Base-by-base conservation (phyloP, 1,284 basidiomycete species). In the Ustilago trichophora region DNA sequence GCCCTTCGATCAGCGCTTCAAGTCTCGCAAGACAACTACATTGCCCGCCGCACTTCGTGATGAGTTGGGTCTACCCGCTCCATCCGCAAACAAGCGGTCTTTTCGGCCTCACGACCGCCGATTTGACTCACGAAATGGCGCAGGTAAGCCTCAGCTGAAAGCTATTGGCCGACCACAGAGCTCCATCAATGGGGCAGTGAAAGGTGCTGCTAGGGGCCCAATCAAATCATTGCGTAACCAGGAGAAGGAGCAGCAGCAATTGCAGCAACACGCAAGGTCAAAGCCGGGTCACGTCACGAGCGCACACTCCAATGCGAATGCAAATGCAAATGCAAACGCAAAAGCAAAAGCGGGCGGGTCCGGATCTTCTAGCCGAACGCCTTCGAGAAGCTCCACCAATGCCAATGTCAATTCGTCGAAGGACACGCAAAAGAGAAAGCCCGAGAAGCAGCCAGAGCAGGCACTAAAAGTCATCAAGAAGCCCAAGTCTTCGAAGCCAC, bases 21-120 rank as follows among this genome's bases (percentile, higher is more conserved):
- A 68, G 44, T 40, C 52, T 40, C 58, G 64, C 42, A 55, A 60
- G 3, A 80, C 77, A 0, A 78, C 77, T 1, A 50, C 54, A 11
- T 70, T 80, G 1, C 77, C 77, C 2, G 76, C 69, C 4, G 72
- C 73, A 11, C 62, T 80, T 7, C 63, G 73, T 10, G 72, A 75
- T 24, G 78, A 79, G 60, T 68, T 80, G 11, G 78, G 78, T 2
- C 36, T 78, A n/a, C 50, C 65, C n/a, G 45, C 57, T n/a, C 40
- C 45, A 6, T 51, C 38, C 6, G 27, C 45, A 9, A 32, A 37
- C 21, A 54, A 41, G 35, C 62, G 49, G n/a, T 25, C 46, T 29
- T 60, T 60, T 16, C 51, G 51, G 4, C 48, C 56, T 2, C 59
- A 63, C 10, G 41, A 57, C 32, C 41, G 58, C 32, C 41, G 54